phyloP scores from a whole-genome alignment of 106 monocot genomes.

The Narthecium ossifragum region DNA sequence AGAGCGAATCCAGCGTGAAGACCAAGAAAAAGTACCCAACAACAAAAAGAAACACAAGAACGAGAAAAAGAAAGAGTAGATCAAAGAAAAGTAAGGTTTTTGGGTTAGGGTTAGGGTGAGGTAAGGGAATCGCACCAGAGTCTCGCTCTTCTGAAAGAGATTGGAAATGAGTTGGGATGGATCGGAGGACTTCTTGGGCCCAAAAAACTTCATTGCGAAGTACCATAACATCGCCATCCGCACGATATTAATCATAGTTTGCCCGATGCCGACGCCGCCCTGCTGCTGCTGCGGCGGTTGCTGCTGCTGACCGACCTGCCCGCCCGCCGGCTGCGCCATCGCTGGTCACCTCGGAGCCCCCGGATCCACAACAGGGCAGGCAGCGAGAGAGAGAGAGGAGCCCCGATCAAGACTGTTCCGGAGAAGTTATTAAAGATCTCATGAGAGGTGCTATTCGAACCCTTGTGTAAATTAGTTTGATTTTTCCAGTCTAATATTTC shows the following conservation, averaged over 20 bases:
- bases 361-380: neutral
- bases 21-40: constrained; percentile 1
- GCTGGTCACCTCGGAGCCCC: neutral
- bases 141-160: constrained; percentile 75
- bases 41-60: neutral
- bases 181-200: constrained; percentile 69
- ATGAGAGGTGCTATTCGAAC: no score
- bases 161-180: constrained; percentile 75
- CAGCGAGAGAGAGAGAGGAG: neutral
- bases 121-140: no score
- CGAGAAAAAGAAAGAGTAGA: constrained; percentile 1
- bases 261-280: constrained; percentile 42
- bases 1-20: no score
- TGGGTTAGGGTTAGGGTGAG: no score
- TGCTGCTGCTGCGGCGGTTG: constrained; percentile 32
- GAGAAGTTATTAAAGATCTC: neutral
- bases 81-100: no score
- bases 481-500: no score
- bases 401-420: neutral
- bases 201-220: constrained; percentile 94
- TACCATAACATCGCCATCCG: constrained; percentile 84
- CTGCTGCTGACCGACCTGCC: constrained; percentile 3
- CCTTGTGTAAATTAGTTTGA: no score
- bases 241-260: constrained; percentile 56
- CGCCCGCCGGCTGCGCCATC: constrained; percentile 24